Evolutionary conservation across 2,329 filamentous ascomycete species (phyloP).

Genomic region (Pseudopithomyces maydicus): DNA sequence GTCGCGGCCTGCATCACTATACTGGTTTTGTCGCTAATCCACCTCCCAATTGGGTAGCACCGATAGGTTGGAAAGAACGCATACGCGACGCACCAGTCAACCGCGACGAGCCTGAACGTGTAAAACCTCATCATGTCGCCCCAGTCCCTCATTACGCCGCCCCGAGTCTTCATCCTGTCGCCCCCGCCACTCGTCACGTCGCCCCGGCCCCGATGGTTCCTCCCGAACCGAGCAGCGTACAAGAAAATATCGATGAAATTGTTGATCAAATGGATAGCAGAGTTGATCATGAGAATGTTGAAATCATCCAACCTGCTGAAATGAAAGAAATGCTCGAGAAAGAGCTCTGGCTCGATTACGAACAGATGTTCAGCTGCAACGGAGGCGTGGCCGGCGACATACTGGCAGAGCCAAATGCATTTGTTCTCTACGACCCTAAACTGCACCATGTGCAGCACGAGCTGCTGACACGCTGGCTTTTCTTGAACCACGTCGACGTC

Average conservation of each 20-base stretch:
- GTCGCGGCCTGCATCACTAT: constrained; percentile 20
- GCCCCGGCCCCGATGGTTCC: no score
- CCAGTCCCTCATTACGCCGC: no score
- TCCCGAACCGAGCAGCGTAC: no score
- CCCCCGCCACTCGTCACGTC: no score
- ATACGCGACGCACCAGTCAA: neutral
- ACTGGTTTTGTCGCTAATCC: constrained; percentile 18
- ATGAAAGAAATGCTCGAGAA: constrained; percentile 24
- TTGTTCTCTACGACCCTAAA: constrained; percentile 34
- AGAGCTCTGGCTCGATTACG: constrained; percentile 25
- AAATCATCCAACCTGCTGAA: constrained; percentile 3
- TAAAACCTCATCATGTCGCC: no score
- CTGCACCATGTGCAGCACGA: constrained; percentile 36
- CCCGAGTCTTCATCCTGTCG: no score
- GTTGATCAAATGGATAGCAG: neutral
- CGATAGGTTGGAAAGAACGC: neutral
- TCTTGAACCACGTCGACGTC: constrained; percentile 36
- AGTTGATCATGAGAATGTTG: neutral
- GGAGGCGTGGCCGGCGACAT: constrained; percentile 7
- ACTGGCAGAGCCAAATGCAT: constrained; percentile 26
- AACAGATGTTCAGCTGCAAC: constrained; percentile 27
- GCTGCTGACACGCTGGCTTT: constrained; percentile 36
- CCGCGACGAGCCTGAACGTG: neutral
- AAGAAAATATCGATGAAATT: no score
- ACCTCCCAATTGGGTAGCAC: neutral